Base-by-base conservation (phyloP, 352 stramenopile genomes). In the Aphanomyces cochlioides region DNA sequence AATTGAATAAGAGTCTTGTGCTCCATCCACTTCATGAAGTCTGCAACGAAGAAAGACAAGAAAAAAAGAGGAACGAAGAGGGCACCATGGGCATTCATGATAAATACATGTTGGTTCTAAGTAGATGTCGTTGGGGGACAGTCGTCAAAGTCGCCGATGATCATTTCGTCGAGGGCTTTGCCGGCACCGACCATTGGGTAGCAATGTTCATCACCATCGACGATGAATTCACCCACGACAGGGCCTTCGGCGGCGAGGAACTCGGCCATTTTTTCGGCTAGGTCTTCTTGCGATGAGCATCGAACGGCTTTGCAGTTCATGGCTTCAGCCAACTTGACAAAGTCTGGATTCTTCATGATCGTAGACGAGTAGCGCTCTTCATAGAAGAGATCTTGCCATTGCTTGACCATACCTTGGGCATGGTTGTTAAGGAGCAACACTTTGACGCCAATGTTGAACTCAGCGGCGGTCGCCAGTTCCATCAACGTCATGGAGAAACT, bases 311-410 rank as follows among this genome's bases (percentile, higher is more conserved):
- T 87, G 73, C 96, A 98, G 72, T 96, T 88, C 84, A 98, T 98
- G 7, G 93, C 77, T 68, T 96, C 84, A 3, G 95, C 95, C 67
- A 98, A 89, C 72, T 92, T 96, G 71, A 88, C 80, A 72, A 98
- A 98, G 74, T 98, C 86, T 7, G 95, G 95, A 79, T 98, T 98
- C 72, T 88, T 92, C 90, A 97, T 96, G 63, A 82, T 74, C 19
- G 90, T 96, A 36, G 78, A 79, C 63, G 90, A 95, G 78, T 98
- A 97, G 43, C 94, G 90, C 77, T 97, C 85, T 53, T 98, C 89
- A 79, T 98, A 97, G 76, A 98, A 98, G 68, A 98, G 82, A 69
- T 96, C 89, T 78, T 98, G 94, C 95, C 95, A 98, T 78, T 98
- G 96, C 83, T 98, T 97, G 63, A 98, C 95, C 95, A 98, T 98